Conservation (phyloP, 2,329 filamentous ascomycete species). For the Saccharata proteae region DNA sequence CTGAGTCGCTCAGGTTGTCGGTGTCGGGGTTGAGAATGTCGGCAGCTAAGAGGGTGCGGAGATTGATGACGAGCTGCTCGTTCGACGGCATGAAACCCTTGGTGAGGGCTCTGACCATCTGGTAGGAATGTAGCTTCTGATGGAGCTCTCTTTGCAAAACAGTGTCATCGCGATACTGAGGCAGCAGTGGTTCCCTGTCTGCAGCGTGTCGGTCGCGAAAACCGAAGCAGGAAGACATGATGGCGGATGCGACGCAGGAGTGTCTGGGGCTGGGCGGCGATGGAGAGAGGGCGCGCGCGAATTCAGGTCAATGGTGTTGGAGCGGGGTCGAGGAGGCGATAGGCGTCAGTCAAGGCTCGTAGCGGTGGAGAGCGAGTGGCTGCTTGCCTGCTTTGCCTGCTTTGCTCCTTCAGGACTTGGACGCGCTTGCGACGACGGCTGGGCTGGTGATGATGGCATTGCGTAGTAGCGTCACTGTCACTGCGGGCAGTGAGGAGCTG, state of each 20-base stretch:
- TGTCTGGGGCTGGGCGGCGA: not conserved
- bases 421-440: no score
- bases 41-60: slow-evolving; percentile 66
- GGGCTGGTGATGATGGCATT: no score
- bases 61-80: slow-evolving; percentile 66
- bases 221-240: slow-evolving; percentile 55
- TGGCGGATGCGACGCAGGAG: slow-evolving; percentile 5
- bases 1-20: slow-evolving; percentile 63
- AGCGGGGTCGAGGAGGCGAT: not conserved
- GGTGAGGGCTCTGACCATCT: slow-evolving; percentile 72
- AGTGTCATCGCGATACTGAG: slow-evolving; percentile 74
- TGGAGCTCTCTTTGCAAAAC: slow-evolving; percentile 63
- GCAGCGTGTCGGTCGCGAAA: slow-evolving; percentile 40
- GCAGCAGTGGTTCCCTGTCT: slow-evolving; percentile 68
- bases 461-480: no score
- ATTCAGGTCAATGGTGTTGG: not conserved
- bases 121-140: slow-evolving; percentile 85
- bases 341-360: no score
- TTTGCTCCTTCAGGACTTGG: no score
- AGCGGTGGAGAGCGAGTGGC: no score
- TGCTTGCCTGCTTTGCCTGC: no score
- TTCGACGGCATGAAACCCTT: slow-evolving; percentile 89
- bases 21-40: slow-evolving; percentile 67
- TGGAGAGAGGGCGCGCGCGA: not conserved
- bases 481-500: no score